A percentile compares a stretch with the other conserved stretches of the same genome.
Evolutionary conservation across 2,329 filamentous ascomycete genomes (phyloP).

Genomic region (Fusarium nelsonii): DNA sequence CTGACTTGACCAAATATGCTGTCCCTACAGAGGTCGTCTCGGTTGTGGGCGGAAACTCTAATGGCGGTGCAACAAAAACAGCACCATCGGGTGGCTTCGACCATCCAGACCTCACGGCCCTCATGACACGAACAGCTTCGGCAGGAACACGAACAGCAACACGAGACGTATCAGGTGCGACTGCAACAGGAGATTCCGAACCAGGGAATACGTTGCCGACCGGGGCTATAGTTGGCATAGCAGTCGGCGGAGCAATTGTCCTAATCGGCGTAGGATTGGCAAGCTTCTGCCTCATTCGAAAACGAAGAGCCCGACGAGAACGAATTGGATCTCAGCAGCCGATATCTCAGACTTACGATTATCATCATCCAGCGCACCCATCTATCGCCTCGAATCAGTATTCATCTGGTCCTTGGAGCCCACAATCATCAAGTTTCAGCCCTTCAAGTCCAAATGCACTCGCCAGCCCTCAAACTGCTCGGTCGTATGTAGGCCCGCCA

Average conservation of each 20-base stretch:
- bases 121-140: slow-evolving; percentile 64
- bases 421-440: slow-evolving; percentile 41
- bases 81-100: slow-evolving; percentile 63
- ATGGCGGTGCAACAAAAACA: slow-evolving; percentile 66
- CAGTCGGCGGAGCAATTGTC: slow-evolving; percentile 53
- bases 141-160: slow-evolving; percentile 64
- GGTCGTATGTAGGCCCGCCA: slow-evolving; percentile 44
- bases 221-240: slow-evolving; percentile 61
- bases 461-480: slow-evolving; percentile 35
- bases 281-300: slow-evolving; percentile 51
- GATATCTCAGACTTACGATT: slow-evolving; percentile 44
- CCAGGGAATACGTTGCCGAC: slow-evolving; percentile 46
- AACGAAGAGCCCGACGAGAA: slow-evolving; percentile 29
- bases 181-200: slow-evolving; percentile 15
- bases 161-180: slow-evolving; percentile 52
- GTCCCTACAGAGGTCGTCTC: slow-evolving; percentile 64
- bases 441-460: slow-evolving; percentile 38
- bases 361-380: slow-evolving; percentile 42
- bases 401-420: slow-evolving; percentile 46
- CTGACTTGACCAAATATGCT: slow-evolving; percentile 62
- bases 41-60: slow-evolving; percentile 62
- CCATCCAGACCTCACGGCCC: slow-evolving; percentile 63
- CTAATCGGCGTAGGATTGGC: slow-evolving; percentile 48
- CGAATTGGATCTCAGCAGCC: slow-evolving; percentile 42
- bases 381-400: slow-evolving; percentile 39